Evolutionary conservation across 305 asterid genomes (phyloP).

Genomic region (Solanum chacoense): DNA sequence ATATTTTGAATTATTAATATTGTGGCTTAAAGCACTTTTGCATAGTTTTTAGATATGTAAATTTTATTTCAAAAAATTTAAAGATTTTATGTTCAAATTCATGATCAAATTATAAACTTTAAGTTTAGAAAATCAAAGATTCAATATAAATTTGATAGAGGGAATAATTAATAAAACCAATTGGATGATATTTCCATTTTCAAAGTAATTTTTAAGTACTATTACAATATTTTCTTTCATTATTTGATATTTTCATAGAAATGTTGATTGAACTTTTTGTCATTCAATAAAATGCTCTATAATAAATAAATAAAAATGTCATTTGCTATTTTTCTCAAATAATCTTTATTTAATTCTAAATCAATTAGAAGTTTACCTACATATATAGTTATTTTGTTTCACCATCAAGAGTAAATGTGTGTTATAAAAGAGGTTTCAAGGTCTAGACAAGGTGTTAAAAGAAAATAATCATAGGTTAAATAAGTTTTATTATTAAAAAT

Average conservation of each 20-base stretch:
- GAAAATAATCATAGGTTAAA: not conserved
- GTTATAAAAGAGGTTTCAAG: not conserved
- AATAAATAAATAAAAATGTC: not conserved
- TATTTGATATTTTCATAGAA: not conserved
- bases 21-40: not conserved
- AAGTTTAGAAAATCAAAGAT: not conserved
- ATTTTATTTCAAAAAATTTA: not conserved
- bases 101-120: not conserved
- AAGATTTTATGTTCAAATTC: not conserved
- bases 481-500: not conserved
- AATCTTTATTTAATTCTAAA: not conserved
- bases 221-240: not conserved
- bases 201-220: not conserved
- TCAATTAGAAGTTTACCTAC: not conserved
- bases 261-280: not conserved
- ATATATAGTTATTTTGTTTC: not conserved
- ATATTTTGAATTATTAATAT: not conserved
- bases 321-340: not conserved
- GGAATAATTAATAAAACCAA: not conserved
- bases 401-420: not conserved
- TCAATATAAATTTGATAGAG: not conserved
- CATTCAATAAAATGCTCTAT: not conserved
- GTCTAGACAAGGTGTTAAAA: not conserved
- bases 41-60: not conserved
- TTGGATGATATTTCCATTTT: not conserved